phyloP scores from a whole-genome alignment of 108 stramenopile genomes.

The Cyclostephanos tholiformis region DNA sequence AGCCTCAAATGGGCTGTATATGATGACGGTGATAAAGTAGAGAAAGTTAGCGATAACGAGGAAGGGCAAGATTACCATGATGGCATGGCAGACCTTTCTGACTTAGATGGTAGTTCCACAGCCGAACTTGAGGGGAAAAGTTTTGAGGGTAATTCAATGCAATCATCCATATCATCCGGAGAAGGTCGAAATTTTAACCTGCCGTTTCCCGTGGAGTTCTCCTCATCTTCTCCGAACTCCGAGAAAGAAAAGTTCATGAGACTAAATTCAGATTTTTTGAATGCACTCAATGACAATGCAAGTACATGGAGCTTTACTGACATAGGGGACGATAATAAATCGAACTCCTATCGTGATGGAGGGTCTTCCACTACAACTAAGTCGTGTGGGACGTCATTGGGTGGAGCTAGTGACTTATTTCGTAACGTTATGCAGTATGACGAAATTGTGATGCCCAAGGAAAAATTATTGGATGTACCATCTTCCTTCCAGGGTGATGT shows the following conservation, averaged over 20 bases:
- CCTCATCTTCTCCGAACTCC: neutral
- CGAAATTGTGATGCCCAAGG: neutral
- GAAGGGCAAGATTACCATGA: neutral
- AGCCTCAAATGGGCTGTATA: neutral
- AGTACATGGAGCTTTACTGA: conserved; percentile 4
- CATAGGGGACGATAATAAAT: neutral
- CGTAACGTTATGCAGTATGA: conserved; percentile 9
- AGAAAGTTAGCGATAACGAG: neutral
- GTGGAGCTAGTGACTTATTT: conserved; percentile 4
- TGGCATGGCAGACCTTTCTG: neutral
- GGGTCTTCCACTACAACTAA: neutral
- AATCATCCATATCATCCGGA: conserved; percentile 11
- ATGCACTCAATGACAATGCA: neutral
- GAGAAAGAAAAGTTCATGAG: neutral
- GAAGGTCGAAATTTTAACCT: neutral
- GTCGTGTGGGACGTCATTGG: neutral
- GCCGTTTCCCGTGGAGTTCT: conserved; percentile 2
- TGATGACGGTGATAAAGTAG: neutral
- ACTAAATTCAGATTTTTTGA: neutral
- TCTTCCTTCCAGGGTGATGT: no score
- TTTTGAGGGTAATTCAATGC: neutral
- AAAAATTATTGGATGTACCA: neutral
- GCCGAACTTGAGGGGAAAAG: neutral
- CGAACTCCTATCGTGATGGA: neutral
- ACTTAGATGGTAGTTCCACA: neutral